Base-by-base conservation (phyloP, 2,329 filamentous ascomycete species). In the Escovopsis sp. region DNA sequence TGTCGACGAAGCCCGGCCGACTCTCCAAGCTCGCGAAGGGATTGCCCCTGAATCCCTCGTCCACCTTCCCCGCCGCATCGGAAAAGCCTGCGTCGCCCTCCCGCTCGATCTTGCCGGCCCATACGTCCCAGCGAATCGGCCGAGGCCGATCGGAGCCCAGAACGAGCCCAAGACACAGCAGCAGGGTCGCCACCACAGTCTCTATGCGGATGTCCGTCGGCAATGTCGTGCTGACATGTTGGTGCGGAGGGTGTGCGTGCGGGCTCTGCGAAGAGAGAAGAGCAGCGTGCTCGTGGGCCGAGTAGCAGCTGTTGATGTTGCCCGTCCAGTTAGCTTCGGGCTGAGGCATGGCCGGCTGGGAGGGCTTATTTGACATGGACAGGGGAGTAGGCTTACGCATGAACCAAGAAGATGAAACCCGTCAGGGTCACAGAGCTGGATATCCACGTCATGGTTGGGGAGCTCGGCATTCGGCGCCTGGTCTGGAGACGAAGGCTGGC, bases 131-230 rank as follows among this genome's bases (percentile, higher is more conserved):
- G 60, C 81, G 75, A 52, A 96, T 89, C 3, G 91, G 91, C 58
- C 85, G 82, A 48, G 96, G 69, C 37, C 77, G 75, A 11, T 85
- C 80, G 4, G 85, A 82, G 33, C 80, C 79, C 1, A 86, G 62
- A 1, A 95, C 86, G 26, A 96, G 76, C 36, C 89, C 91, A 1
- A 86, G 59, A 43, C 81, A 84, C n/a, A 94, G 72, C n/a, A 88
- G 58, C 23, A 93, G 61, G 5, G 91, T 80, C 2, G 87, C 84
- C 36, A 83, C 60, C 12, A 96, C 68, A 1, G 88, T 87, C 64
- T 98, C 91, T 52, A 94, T 72, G 33, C 79, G 77, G 53, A 98
- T 93, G 56, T 98, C 91, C 47, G 84, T 64, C 0, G 91, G 89
- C 2, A 96, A 72, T 12, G 72, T 66, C 44, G 62, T 55, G 41